phyloP scores from a whole-genome alignment of 1,284 basidiomycete species.

The Pyrrhoderma noxium region DNA sequence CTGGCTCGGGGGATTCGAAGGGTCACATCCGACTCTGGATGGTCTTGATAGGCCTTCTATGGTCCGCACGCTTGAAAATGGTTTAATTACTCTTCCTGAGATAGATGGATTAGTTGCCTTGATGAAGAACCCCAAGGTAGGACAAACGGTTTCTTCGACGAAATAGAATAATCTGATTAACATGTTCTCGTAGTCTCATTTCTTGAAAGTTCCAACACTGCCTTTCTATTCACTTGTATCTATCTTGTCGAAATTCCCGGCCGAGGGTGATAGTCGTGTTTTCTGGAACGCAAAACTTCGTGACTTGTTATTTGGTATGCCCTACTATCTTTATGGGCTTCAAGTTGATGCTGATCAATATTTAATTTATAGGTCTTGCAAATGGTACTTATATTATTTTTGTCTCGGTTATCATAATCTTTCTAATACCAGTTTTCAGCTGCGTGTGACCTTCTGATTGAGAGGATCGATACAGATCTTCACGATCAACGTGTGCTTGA shows the following conservation, averaged over 20 bases:
- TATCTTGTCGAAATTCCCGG: conserved; percentile 66
- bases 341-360: conserved; percentile 15
- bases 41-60: conserved; percentile 50
- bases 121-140: conserved; percentile 67
- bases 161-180: too few species aligned
- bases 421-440: conserved; percentile 25
- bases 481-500: conserved; percentile 30
- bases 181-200: conserved; percentile 56
- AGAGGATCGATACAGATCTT: conserved; percentile 31
- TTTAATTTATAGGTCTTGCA: conserved; percentile 1
- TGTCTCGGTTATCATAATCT: not conserved
- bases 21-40: conserved; percentile 54
- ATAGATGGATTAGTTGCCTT: conserved; percentile 56
- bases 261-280: conserved; percentile 60
- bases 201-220: conserved; percentile 72
- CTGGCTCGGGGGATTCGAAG: conserved; percentile 71
- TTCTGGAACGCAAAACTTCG: conserved; percentile 57
- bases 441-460: conserved; percentile 32
- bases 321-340: conserved; percentile 20
- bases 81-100: conserved; percentile 58
- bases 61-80: conserved; percentile 48
- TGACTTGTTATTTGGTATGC: conserved; percentile 59
- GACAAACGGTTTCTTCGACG: conserved; percentile 20
- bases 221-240: conserved; percentile 71
- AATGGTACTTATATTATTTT: conserved; percentile 7